These are phyloP conservation scores for Acanthamoeba culbertsoni DNA, from an alignment of 208 protist species.

Conservation along the genomic window DNA sequence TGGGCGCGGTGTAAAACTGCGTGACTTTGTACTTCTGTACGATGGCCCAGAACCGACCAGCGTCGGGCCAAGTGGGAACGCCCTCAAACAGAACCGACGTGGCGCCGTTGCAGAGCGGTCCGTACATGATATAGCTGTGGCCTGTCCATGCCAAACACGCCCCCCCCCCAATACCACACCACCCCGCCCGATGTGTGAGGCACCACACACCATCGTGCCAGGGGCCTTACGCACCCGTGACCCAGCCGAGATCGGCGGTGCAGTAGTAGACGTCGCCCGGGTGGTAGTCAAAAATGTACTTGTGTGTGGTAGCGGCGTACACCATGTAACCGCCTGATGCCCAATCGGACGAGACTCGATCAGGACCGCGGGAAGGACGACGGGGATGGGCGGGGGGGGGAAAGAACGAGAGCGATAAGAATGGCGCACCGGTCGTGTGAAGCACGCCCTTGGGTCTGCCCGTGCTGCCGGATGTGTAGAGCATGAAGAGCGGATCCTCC, in stretches of 20 bases:
- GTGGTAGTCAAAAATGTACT: slow-evolving; percentile 95
- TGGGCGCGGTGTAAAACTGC: slow-evolving; percentile 97
- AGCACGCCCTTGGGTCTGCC: slow-evolving; percentile 95
- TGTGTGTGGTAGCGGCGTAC: slow-evolving; percentile 90
- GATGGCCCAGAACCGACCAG: slow-evolving; percentile 91
- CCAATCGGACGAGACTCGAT: neutral
- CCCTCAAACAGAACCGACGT: slow-evolving; percentile 96
- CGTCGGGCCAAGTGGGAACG: slow-evolving; percentile 90
- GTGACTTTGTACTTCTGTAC: slow-evolving; percentile 93
- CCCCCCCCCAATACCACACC: neutral
- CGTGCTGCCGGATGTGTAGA: slow-evolving; percentile 97
- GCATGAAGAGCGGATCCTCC: slow-evolving; percentile 96
- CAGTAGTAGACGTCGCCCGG: slow-evolving; percentile 94
- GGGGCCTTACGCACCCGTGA: neutral
- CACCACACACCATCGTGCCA: neutral
- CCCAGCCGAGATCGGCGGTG: slow-evolving; percentile 85
- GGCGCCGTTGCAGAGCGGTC: slow-evolving; percentile 94
- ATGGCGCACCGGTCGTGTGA: slow-evolving; percentile 79
- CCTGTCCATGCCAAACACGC: slow-evolving; percentile 81
- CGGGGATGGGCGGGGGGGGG: neutral
- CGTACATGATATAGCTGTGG: slow-evolving; percentile 97
- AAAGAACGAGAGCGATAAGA: neutral
- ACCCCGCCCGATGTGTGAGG: neutral
- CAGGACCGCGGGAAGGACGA: neutral
- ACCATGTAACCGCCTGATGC: slow-evolving; percentile 92